Percentiles rank a stretch among this genome's conserved stretches.
Evolutionary conservation across 2,329 filamentous ascomycete genomes (phyloP).

Genomic region (Microdochium nivale): DNA sequence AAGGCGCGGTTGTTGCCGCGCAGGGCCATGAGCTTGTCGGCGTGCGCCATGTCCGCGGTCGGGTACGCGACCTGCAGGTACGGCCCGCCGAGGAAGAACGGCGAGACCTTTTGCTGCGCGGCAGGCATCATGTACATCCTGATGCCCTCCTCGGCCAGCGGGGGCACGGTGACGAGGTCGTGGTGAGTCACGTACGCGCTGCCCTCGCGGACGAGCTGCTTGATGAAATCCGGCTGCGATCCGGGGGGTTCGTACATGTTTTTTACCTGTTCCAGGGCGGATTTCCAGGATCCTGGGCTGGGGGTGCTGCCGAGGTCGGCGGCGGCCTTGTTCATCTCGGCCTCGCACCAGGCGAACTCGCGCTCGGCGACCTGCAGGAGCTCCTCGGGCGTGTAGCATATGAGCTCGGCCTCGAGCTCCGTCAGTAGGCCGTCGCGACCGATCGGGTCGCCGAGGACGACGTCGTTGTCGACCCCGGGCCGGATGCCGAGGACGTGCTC

Average conservation of each 20-base stretch:
- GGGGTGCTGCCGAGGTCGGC: slow-evolving; percentile 31
- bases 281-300: slow-evolving; percentile 40
- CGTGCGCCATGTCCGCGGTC: slow-evolving; percentile 40
- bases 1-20: slow-evolving; percentile 51
- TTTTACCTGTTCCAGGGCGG: slow-evolving; percentile 47
- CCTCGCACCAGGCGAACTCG: slow-evolving; percentile 47
- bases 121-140: slow-evolving; percentile 49
- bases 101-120: slow-evolving; percentile 41
- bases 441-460: slow-evolving; percentile 49
- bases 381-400: slow-evolving; percentile 49
- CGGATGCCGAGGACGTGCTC: slow-evolving; percentile 34
- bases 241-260: slow-evolving; percentile 43
- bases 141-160: slow-evolving; percentile 42
- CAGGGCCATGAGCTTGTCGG: slow-evolving; percentile 50
- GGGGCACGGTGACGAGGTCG: slow-evolving; percentile 46
- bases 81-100: slow-evolving; percentile 50
- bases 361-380: slow-evolving; percentile 39
- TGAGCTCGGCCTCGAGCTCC: slow-evolving; percentile 47
- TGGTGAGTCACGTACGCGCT: slow-evolving; percentile 41
- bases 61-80: slow-evolving; percentile 49
- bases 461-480: slow-evolving; percentile 28
- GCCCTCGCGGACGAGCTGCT: slow-evolving; percentile 40
- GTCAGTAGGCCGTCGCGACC: slow-evolving; percentile 39
- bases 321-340: slow-evolving; percentile 43
- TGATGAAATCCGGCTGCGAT: slow-evolving; percentile 42